These are phyloP conservation scores for Phaeotremella fagi DNA, from an alignment of 768 basidiomycete species.

Conservation along the genomic window DNA sequence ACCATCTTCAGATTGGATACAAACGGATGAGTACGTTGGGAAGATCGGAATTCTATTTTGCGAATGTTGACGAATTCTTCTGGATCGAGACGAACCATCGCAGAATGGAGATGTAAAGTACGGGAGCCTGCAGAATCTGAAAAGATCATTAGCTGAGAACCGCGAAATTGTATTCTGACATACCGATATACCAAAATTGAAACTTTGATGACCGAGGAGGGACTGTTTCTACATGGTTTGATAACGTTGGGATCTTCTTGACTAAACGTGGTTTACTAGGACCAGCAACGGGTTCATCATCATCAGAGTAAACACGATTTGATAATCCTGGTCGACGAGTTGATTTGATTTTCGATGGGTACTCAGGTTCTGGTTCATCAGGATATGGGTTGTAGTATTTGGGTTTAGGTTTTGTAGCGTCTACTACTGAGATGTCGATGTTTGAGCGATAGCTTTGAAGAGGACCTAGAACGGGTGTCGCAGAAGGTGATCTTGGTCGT, in stretches of 20 bases:
- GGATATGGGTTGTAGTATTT: neutral
- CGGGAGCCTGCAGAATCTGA: conserved; percentile 24
- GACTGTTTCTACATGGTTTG: neutral
- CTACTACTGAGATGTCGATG: neutral
- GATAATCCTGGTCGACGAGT: neutral
- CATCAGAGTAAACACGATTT: neutral
- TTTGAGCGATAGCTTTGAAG: neutral
- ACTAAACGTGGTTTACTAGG: neutral
- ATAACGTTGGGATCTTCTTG: neutral
- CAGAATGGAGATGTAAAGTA: conserved; percentile 8
- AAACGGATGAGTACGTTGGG: conserved; percentile 33
- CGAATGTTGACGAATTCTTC: conserved; percentile 31
- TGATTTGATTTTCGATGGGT: neutral
- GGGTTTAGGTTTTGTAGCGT: neutral
- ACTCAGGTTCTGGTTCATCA: neutral
- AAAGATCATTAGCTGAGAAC: too few relatives aligned
- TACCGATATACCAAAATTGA: conserved; percentile 45
- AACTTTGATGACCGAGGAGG: conserved; percentile 14
- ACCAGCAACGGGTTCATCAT: neutral
- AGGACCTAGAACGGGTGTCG: neutral
- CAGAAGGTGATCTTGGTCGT: neutral
- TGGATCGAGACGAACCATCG: conserved; percentile 32
- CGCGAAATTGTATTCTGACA: too few relatives aligned
- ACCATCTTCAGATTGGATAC: conserved; percentile 28
- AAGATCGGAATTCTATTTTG: conserved; percentile 31